phyloP scores from a whole-genome alignment of 2,329 filamentous ascomycete species.

The Falciphora oryzae region DNA sequence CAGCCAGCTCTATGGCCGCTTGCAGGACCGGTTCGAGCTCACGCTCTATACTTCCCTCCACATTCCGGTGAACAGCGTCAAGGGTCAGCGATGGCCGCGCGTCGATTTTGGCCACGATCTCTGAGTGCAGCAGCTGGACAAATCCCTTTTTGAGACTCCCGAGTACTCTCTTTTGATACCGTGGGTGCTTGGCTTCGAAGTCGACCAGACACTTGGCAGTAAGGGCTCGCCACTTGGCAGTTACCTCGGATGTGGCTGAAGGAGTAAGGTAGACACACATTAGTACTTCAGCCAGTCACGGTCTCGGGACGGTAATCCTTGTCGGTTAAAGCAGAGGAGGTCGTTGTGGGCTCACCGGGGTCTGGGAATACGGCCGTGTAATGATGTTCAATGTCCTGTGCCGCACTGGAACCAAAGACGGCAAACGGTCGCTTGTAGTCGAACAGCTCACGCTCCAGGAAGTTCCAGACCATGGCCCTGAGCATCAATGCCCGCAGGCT shows the following conservation, averaged over 20 bases:
- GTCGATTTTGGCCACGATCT: background rate
- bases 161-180: background rate
- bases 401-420: background rate
- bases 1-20: background rate
- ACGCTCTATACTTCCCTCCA: no score
- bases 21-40: background rate
- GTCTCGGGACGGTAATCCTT: background rate
- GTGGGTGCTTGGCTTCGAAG: background rate
- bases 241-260: background rate
- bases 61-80: no score
- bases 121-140: background rate
- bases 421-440: background rate
- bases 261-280: no score
- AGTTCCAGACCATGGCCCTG: background rate
- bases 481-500: background rate
- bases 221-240: constrained; percentile 1
- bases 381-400: background rate
- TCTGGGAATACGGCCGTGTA: background rate
- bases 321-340: background rate
- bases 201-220: background rate
- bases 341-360: background rate
- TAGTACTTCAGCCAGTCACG: no score
- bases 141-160: background rate
- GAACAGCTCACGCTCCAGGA: background rate
- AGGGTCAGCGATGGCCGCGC: no score